Conservation (phyloP, 139 green algal species). For the Spirogloea muscicola region DNA sequence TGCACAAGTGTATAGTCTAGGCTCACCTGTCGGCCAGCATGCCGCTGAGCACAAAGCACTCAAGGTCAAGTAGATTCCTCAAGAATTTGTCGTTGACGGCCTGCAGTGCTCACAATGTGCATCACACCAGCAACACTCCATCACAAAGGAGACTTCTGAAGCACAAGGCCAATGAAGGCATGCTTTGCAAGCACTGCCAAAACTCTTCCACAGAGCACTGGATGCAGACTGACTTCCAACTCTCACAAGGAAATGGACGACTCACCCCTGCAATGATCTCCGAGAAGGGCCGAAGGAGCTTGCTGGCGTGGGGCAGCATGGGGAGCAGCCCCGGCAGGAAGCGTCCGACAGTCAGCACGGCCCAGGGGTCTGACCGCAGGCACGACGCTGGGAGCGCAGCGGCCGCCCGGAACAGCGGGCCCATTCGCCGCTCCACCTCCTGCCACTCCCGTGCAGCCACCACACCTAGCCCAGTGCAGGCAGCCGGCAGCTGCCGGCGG, state of each 20-base stretch:
- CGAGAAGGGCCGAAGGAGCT: constrained; percentile 33
- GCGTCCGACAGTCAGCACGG: constrained; percentile 51
- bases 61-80: constrained; percentile 68
- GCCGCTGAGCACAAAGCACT: constrained; percentile 73
- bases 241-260: no score
- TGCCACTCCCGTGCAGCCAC: constrained; percentile 16
- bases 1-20: no score
- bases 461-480: no score
- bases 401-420: constrained; percentile 61
- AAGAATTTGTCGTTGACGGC: constrained; percentile 67
- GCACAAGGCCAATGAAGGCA: no score
- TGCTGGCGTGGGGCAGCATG: constrained; percentile 14
- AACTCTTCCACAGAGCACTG: no score
- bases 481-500: no score
- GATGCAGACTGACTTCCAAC: no score
- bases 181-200: no score
- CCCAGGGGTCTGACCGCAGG: constrained; percentile 57
- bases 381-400: constrained; percentile 68
- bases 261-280: constrained; percentile 23
- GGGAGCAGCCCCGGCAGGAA: constrained; percentile 42
- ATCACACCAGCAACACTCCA: no score
- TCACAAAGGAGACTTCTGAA: no score
- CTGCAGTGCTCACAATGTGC: no score
- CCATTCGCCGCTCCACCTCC: constrained; percentile 60
- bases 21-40: constrained; percentile 39